These are phyloP conservation scores for Cryptococcus hybrid DNA, from an alignment of 1,284 basidiomycete species.

Conservation along the genomic window DNA sequence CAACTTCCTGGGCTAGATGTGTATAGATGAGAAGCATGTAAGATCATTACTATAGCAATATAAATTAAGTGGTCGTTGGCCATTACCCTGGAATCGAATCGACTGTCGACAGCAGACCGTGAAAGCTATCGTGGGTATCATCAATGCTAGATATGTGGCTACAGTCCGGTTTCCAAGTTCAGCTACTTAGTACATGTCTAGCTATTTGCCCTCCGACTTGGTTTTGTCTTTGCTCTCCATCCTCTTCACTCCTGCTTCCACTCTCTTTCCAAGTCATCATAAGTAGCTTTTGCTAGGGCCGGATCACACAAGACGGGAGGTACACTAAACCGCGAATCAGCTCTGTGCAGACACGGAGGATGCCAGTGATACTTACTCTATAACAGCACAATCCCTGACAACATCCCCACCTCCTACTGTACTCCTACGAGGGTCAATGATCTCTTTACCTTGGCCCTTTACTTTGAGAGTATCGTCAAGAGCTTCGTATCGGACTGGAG, in stretches of 20 bases:
- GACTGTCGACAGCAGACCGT: no score
- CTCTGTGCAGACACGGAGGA: not conserved
- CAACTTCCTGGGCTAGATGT: slow-evolving; percentile 78
- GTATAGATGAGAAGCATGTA: no score
- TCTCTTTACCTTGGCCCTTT: slow-evolving; percentile 15
- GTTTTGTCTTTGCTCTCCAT: slow-evolving; percentile 7
- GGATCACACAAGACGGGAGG: slow-evolving; percentile 36
- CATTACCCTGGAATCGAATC: no score
- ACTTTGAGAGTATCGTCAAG: slow-evolving; percentile 14
- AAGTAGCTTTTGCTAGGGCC: slow-evolving; percentile 30
- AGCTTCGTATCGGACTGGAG: slow-evolving; percentile 38
- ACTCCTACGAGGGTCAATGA: slow-evolving; percentile 14
- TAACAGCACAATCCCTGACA: slow-evolving; percentile 42
- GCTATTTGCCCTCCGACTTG: not conserved
- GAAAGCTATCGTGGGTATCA: not conserved
- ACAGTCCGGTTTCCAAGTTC: not conserved
- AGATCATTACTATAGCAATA: not conserved
- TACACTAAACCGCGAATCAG: slow-evolving; percentile 15
- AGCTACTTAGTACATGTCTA: not conserved
- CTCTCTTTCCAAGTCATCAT: slow-evolving; percentile 40
- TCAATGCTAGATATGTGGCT: slow-evolving; percentile 2
- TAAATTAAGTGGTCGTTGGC: not conserved
- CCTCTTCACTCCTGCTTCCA: slow-evolving; percentile 33
- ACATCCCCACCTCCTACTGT: slow-evolving; percentile 43
- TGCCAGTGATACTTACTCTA: slow-evolving; percentile 33